Evolutionary conservation across 2,329 filamentous ascomycete species (phyloP), one percentile per base, ranked within the genome.

Genomic region (Pyrenophora graminea): DNA sequence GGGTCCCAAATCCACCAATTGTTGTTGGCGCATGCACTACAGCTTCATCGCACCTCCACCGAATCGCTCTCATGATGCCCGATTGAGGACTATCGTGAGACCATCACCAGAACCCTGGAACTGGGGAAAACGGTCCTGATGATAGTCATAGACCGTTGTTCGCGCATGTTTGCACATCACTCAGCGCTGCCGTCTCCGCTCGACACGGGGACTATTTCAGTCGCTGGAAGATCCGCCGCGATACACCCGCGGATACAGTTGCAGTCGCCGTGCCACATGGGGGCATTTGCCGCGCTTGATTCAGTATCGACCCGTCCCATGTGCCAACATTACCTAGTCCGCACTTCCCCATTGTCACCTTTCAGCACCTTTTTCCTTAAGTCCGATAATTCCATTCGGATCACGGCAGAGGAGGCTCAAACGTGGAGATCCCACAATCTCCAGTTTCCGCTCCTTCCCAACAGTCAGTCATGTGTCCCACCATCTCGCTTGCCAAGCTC

Each of bases 391-490:
- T 23, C 38, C 48, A 51, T 47, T 37, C 13, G 33, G 32, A 17
- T 32, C 37, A 40, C 43, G 19, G 34, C 27, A 30, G 10, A 30
- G 38, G 38, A 30, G 38, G 38, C 27, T 33, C 38, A 32, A 3
- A 17, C 41, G 43, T 41, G 48, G 48, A 41, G 43, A 39, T 38
- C 38, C 48, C 38, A 38, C 48, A 30, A 27, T 51, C 48, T 47
- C 38, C 43, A 47, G 37, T 18, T 38, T 41, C 19, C 38, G 30
- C 38, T 51, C 15, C 37, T 25, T 7, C 23, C 23, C 6, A 25
- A 25, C 23, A 25, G 15, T 34, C 37, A 47, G 43, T 47, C 48
- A 47, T 47, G 43, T 47, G 43, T 51, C 48, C 48, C 48, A 47
- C 43, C 38, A 47, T 47, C 43, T 37, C 17, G 38, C 33, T 30